Conservation (phyloP, 805 yeast genomes). For the Candida insectalens region DNA sequence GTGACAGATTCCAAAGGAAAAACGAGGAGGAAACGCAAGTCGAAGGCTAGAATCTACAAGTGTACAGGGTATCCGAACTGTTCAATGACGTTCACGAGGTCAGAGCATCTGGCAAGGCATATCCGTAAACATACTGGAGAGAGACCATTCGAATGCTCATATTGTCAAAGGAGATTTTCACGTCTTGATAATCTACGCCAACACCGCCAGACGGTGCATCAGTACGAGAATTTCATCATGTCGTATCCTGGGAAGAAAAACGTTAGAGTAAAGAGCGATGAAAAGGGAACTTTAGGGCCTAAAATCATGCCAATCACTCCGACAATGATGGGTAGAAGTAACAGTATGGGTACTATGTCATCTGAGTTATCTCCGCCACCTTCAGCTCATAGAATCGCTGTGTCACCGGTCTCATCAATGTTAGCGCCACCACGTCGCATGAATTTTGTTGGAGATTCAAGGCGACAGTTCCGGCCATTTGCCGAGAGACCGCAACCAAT, state of each 20-base stretch:
- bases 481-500: too few species aligned
- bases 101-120: slow-evolving; percentile 89
- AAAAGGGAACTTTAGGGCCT: too few species aligned
- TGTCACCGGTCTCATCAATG: too few species aligned
- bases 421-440: too few species aligned
- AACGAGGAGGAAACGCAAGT: slow-evolving; percentile 27
- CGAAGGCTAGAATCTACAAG: slow-evolving; percentile 63
- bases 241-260: slow-evolving; percentile 26
- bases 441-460: too few species aligned
- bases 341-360: background rate
- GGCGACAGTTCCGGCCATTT: too few species aligned
- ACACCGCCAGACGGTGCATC: slow-evolving; percentile 81
- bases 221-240: slow-evolving; percentile 31
- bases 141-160: slow-evolving; percentile 81
- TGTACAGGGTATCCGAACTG: slow-evolving; percentile 85
- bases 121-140: slow-evolving; percentile 93
- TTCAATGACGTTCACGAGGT: slow-evolving; percentile 78
- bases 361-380: too few species aligned
- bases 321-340: slow-evolving; percentile 1
- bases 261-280: slow-evolving; percentile 19
- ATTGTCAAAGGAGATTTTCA: slow-evolving; percentile 69
- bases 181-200: slow-evolving; percentile 84
- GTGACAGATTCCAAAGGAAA: too few species aligned
- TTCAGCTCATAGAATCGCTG: too few species aligned
- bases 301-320: slow-evolving; percentile 5